These are phyloP conservation scores for Gossypium davidsonii DNA, from an alignment of 441 rosid genomes.

Conservation along the genomic window DNA sequence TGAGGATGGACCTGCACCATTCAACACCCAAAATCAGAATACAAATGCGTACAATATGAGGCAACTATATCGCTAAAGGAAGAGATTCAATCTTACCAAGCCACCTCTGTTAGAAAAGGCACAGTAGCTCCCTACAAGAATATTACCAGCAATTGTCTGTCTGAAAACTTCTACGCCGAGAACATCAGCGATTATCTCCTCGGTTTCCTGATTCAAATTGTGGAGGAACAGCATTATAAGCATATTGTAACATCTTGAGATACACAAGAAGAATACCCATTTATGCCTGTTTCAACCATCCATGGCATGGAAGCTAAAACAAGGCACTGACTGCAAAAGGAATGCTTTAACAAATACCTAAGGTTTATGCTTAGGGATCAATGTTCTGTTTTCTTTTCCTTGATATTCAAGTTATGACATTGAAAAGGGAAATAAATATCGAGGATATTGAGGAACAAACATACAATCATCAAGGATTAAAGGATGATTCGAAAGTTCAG, in stretches of 20 bases:
- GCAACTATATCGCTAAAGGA: neutral
- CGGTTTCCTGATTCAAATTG: conserved; percentile 48
- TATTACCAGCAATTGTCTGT: conserved; percentile 84
- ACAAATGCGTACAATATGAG: neutral
- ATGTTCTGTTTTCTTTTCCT: neutral
- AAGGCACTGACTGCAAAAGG: neutral
- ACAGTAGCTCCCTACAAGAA: conserved; percentile 82
- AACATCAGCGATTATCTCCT: conserved; percentile 79
- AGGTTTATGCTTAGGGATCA: neutral
- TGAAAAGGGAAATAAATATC: neutral
- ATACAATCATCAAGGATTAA: neutral
- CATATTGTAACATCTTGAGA: neutral
- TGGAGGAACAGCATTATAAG: neutral
- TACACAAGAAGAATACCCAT: neutral
- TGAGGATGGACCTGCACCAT: conserved; percentile 74
- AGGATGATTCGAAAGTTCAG: neutral
- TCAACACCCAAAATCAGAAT: neutral
- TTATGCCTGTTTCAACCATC: neutral
- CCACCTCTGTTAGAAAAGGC: conserved; percentile 76
- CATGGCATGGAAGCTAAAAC: neutral
- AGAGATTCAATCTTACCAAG: conserved; percentile 42
- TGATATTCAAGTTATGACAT: neutral
- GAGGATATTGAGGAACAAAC: neutral
- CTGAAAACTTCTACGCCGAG: conserved; percentile 86
- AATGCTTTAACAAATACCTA: neutral